These are phyloP conservation scores for Scheffersomyces segobiensis DNA, from an alignment of 1,139 yeast genomes.

Conservation along the genomic window DNA sequence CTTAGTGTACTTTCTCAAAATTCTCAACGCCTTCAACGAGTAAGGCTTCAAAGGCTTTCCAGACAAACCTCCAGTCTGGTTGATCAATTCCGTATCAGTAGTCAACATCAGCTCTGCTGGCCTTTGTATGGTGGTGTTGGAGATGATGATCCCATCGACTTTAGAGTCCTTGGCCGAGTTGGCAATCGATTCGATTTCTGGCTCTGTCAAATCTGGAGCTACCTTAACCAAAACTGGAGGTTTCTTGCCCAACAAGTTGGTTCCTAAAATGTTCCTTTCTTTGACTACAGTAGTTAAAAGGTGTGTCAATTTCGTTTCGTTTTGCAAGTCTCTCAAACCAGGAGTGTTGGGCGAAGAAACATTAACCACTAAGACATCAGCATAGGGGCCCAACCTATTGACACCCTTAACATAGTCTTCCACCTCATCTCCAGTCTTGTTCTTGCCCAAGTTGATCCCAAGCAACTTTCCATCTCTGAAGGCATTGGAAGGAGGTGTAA, in stretches of 20 bases:
- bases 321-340: slow-evolving; percentile 85
- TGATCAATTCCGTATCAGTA: slow-evolving; percentile 36
- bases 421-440: slow-evolving; percentile 87
- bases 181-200: slow-evolving; percentile 83
- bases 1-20: slow-evolving; percentile 74
- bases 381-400: slow-evolving; percentile 72
- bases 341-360: slow-evolving; percentile 98
- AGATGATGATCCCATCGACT: slow-evolving; percentile 88
- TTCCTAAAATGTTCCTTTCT: slow-evolving; percentile 52
- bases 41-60: slow-evolving; percentile 90
- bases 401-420: slow-evolving; percentile 87
- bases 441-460: slow-evolving; percentile 87
- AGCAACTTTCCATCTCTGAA: slow-evolving; percentile 65
- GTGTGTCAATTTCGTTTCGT: slow-evolving; percentile 67
- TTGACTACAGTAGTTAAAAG: slow-evolving; percentile 65
- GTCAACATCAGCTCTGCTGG: slow-evolving; percentile 56
- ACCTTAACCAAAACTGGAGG: slow-evolving; percentile 87
- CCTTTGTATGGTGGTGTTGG: slow-evolving; percentile 88
- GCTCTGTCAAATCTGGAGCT: slow-evolving; percentile 87
- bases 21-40: slow-evolving; percentile 67
- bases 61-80: slow-evolving; percentile 84
- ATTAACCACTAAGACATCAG: slow-evolving; percentile 86
- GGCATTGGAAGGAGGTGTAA: slow-evolving; percentile 48
- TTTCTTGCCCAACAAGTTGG: slow-evolving; percentile 40
- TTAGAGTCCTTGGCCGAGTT: slow-evolving; percentile 72